Evolutionary conservation across 2,329 filamentous ascomycete genomes (phyloP).

Genomic region (Xenoacremonium recifei): DNA sequence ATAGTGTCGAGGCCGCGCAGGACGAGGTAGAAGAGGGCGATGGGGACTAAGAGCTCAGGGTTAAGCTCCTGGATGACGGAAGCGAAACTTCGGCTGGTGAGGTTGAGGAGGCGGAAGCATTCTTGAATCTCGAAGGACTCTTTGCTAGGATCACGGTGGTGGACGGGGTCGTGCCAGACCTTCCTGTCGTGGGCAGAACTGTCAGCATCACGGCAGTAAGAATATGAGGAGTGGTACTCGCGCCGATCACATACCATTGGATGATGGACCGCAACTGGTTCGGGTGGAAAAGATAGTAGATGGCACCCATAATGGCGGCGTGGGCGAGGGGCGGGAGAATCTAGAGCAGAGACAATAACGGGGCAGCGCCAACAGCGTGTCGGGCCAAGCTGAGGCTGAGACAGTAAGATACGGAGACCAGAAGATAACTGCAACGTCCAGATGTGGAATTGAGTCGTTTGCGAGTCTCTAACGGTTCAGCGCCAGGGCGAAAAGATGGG

Average conservation of each 20-base stretch:
- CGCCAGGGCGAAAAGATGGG: slow-evolving; percentile 16
- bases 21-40: slow-evolving; percentile 89
- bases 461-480: slow-evolving; percentile 16
- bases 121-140: slow-evolving; percentile 72
- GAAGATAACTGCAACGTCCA: slow-evolving; percentile 14
- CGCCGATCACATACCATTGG: slow-evolving; percentile 69
- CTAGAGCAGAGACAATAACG: too few species aligned
- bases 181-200: slow-evolving; percentile 66
- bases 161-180: slow-evolving; percentile 92
- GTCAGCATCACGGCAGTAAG: too few species aligned
- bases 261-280: slow-evolving; percentile 77
- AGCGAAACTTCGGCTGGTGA: slow-evolving; percentile 91
- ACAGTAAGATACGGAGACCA: too few species aligned
- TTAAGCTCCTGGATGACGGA: slow-evolving; percentile 95
- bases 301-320: slow-evolving; percentile 52
- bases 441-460: slow-evolving; percentile 18
- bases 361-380: slow-evolving; percentile 16
- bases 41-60: slow-evolving; percentile 85
- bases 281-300: slow-evolving; percentile 76
- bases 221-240: neutral
- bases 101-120: slow-evolving; percentile 83
- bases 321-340: slow-evolving; percentile 7
- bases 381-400: slow-evolving; percentile 9
- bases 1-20: slow-evolving; percentile 95
- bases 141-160: slow-evolving; percentile 73